Evolutionary conservation across 2,329 filamentous ascomycete species (phyloP).

Genomic region (Emericellopsis atlantica): DNA sequence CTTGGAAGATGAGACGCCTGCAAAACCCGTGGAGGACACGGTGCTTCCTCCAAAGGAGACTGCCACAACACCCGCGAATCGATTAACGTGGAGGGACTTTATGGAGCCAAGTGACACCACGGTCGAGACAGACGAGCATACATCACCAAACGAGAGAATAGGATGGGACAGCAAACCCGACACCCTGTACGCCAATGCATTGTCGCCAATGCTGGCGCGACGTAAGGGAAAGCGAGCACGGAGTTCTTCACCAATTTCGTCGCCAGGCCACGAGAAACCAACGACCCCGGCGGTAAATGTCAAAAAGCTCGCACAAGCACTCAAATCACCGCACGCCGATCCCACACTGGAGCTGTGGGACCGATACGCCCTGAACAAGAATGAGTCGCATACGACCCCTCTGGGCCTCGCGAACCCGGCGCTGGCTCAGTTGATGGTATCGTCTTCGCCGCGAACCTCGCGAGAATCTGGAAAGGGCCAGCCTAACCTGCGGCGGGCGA

Average conservation of each 20-base stretch:
- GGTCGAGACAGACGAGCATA: constrained; percentile 27
- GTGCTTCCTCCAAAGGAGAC: constrained; percentile 5
- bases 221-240: constrained; percentile 53
- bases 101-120: constrained; percentile 29
- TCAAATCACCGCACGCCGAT: constrained; percentile 58
- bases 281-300: constrained; percentile 39
- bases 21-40: background rate
- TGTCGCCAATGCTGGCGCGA: constrained; percentile 33
- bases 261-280: constrained; percentile 39
- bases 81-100: constrained; percentile 46
- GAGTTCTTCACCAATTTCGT: constrained; percentile 62
- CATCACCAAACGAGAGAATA: constrained; percentile 48
- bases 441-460: constrained; percentile 54
- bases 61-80: constrained; percentile 23
- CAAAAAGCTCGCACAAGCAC: constrained; percentile 40
- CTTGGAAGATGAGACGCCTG: constrained; percentile 4
- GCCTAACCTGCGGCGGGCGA: constrained; percentile 44
- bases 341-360: constrained; percentile 69
- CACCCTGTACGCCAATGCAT: constrained; percentile 13
- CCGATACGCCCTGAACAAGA: constrained; percentile 45
- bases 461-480: constrained; percentile 28
- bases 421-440: constrained; percentile 54
- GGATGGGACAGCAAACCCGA: constrained; percentile 42
- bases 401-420: constrained; percentile 39
- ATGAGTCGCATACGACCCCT: constrained; percentile 26